Base-by-base conservation (phyloP, 2,329 filamentous ascomycete species). In the Alternaria gansuensis region DNA sequence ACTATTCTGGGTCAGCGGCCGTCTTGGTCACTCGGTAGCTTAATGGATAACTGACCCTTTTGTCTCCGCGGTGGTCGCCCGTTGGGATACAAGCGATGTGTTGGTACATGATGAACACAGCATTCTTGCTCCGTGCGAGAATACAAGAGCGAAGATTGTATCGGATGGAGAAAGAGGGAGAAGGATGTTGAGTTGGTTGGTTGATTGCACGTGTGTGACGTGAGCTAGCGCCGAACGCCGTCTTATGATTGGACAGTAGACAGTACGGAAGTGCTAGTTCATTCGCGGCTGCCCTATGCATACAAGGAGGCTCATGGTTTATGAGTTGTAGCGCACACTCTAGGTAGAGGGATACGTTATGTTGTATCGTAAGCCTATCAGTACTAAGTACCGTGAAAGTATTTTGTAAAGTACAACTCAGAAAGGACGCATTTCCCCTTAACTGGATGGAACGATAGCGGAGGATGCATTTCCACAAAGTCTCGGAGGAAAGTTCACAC, bases 71-170 rank as follows among this genome's bases (percentile, higher is more conserved):
- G 23, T 75, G 73, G 45, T 68, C 60, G 28, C 65, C 67, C 24
- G 69, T 73, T 24, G 62, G 59, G 8, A 70, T 62, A 54, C 71
- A 75, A 5, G 58, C 60, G 13, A 74, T 66, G 24, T 56, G 57
- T 51, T 60, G 61, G 36, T 56, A 33, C 68, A 72, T 67, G 23
- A 1, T 51, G 14, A 17, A 62, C 37, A 13, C 57, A 9, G 49
- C 57, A 60, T 59, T 39, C 39, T 51, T 46, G 23, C 26, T 31
- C 17, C 5, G 14, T 37, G 11, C 3, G 33, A 5, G 11, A 6
- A 24, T 46, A 4, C 9, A 8, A 17, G 21, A 28, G 26, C 28
- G 40, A 55, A 55, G 36, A 37, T 49, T 46, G 53, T 40, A 49
- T 46, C 31, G 41, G n/a, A 5, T 37, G 36, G 36, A 28, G 11